These are phyloP conservation scores for Torulaspora maleeae DNA, from an alignment of 805 yeast species.

Conservation along the genomic window DNA sequence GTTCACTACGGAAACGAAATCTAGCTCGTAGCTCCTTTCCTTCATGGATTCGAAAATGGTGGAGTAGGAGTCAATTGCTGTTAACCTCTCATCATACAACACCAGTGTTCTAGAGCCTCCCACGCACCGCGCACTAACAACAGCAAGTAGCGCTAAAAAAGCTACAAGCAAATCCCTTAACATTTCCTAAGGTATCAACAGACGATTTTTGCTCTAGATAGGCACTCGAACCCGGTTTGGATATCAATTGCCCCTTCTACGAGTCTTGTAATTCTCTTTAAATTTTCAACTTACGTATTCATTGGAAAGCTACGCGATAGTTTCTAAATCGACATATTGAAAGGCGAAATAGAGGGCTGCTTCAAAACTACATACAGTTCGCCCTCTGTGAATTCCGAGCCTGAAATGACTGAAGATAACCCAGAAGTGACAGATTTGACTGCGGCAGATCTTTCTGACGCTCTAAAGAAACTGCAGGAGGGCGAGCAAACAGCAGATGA, in stretches of 20 bases:
- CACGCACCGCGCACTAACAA: slow-evolving; percentile 17
- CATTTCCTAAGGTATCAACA: slow-evolving; percentile 6
- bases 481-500: slow-evolving; percentile 63
- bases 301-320: neutral
- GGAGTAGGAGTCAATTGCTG: slow-evolving; percentile 28
- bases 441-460: slow-evolving; percentile 38
- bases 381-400: neutral
- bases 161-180: slow-evolving; percentile 5
- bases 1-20: slow-evolving; percentile 24
- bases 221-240: neutral
- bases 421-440: slow-evolving; percentile 5
- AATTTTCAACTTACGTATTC: neutral
- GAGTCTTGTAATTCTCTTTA: neutral
- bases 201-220: neutral
- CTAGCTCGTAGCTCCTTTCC: slow-evolving; percentile 37
- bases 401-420: slow-evolving; percentile 3
- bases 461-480: slow-evolving; percentile 56
- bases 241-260: too few relatives aligned
- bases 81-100: slow-evolving; percentile 32
- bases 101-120: slow-evolving; percentile 33
- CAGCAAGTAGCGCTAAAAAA: slow-evolving; percentile 6
- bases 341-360: neutral
- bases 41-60: slow-evolving; percentile 28
- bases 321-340: neutral
- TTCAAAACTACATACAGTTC: too few relatives aligned